Percentiles rank a stretch among this genome's conserved stretches.
Evolutionary conservation across 306 rosid species (phyloP).

Genomic region (Dalbergia cultrata): DNA sequence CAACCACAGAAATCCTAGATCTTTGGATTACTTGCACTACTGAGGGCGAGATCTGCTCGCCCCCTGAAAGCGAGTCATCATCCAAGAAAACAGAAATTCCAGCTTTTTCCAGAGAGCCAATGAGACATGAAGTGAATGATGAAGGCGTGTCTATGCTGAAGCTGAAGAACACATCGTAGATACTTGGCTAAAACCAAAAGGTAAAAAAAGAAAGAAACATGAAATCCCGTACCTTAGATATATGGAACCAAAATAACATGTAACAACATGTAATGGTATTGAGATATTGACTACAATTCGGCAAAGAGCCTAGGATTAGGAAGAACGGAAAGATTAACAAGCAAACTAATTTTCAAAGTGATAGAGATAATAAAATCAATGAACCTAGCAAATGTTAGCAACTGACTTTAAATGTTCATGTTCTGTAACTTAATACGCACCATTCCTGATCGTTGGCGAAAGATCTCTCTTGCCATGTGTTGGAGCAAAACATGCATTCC

Average conservation of each 20-base stretch:
- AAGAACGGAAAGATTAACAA: no score
- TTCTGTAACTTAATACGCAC: neutral
- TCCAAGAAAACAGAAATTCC: slow-evolving; percentile 13
- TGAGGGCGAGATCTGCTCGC: neutral
- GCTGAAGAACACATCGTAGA: slow-evolving; percentile 13
- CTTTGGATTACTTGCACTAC: neutral
- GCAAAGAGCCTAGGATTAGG: no score
- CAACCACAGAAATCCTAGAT: neutral
- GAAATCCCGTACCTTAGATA: no score
- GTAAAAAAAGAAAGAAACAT: no score
- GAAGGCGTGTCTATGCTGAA: neutral
- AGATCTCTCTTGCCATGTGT: slow-evolving; percentile 45
- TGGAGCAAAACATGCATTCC: slow-evolving; percentile 35
- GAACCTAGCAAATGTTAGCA: no score
- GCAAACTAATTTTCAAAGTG: no score
- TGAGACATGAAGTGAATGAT: neutral
- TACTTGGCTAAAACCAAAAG: neutral
- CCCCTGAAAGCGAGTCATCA: neutral
- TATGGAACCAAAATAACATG: no score
- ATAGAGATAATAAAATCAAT: no score
- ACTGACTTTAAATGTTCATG: no score
- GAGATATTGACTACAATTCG: no score
- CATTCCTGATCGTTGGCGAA: neutral
- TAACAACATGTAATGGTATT: no score
- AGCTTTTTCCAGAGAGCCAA: neutral